Conservation (phyloP, 1,139 yeast genomes). For the Hansenula anomala region DNA sequence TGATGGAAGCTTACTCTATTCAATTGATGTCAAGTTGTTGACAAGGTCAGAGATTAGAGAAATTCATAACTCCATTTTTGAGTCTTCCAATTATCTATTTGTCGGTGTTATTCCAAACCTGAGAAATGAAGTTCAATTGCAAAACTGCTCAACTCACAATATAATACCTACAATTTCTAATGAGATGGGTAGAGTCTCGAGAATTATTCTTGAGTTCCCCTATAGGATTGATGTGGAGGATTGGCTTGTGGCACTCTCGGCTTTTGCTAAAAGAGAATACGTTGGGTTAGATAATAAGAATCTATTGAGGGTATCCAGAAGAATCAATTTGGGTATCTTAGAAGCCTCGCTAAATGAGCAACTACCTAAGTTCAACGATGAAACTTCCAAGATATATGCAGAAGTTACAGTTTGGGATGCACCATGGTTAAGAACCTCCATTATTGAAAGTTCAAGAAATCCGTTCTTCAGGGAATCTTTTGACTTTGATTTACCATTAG, state of each 20-base stretch:
- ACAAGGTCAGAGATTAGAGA: slow-evolving; percentile 65
- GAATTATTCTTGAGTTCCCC: slow-evolving; percentile 59
- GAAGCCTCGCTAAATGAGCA: slow-evolving; percentile 31
- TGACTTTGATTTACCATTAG: slow-evolving; percentile 49
- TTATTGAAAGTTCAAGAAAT: slow-evolving; percentile 40
- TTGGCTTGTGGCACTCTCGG: slow-evolving; percentile 73
- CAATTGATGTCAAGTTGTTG: slow-evolving; percentile 52
- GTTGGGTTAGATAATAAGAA: slow-evolving; percentile 31
- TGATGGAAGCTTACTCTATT: slow-evolving; percentile 63
- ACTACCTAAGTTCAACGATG: slow-evolving; percentile 6
- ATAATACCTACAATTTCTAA: slow-evolving; percentile 9
- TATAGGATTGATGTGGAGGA: slow-evolving; percentile 72
- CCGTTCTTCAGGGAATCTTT: slow-evolving; percentile 77
- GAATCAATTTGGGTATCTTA: slow-evolving; percentile 51
- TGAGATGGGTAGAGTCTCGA: slow-evolving; percentile 13
- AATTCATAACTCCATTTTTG: slow-evolving; percentile 64
- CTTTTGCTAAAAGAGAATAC: slow-evolving; percentile 61
- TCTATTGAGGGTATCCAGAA: slow-evolving; percentile 50
- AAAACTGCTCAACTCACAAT: slow-evolving; percentile 9
- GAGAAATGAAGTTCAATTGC: slow-evolving; percentile 25
- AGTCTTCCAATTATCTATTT: slow-evolving; percentile 51
- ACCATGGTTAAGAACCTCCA: slow-evolving; percentile 67
- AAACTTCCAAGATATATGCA: slow-evolving; percentile 43
- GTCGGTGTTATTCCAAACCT: slow-evolving; percentile 53
- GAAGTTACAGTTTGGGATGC: slow-evolving; percentile 64